Conservation (phyloP, 2,329 filamentous ascomycete species). For the Pseudogymnoascus pannorum region DNA sequence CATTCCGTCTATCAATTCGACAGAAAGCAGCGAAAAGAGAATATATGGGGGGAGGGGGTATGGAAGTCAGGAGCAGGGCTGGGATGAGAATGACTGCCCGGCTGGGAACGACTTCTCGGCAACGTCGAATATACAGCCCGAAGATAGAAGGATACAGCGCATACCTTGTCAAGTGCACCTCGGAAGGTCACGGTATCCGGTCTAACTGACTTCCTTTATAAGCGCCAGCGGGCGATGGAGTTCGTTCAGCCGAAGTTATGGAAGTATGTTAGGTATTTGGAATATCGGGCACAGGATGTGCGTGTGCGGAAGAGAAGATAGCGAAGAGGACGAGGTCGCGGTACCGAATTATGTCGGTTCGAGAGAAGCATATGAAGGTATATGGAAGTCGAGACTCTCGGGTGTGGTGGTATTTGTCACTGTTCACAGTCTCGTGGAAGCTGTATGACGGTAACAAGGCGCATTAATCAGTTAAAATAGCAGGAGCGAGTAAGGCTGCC, state of each 20-base stretch:
- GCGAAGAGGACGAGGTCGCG: neutral
- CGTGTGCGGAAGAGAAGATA: neutral
- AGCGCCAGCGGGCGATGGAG: neutral
- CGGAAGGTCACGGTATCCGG: neutral
- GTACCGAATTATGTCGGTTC: conserved; percentile 1
- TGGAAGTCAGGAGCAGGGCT: neutral
- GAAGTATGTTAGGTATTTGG: conserved; percentile 1
- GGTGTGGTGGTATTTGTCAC: conserved; percentile 7
- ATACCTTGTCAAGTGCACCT: conserved; percentile 7
- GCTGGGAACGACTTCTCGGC: neutral
- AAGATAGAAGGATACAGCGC: neutral
- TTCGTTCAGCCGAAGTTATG: neutral
- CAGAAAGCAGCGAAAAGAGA: neutral
- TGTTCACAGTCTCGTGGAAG: conserved; percentile 1
- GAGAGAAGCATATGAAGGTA: conserved; percentile 6
- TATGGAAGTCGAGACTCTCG: neutral
- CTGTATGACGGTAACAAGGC: conserved; percentile 1
- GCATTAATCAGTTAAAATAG: neutral
- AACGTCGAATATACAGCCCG: conserved; percentile 1
- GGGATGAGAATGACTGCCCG: neutral
- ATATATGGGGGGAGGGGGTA: neutral
- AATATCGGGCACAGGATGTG: neutral
- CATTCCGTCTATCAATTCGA: neutral
- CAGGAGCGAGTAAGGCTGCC: neutral
- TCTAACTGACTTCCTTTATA: conserved; percentile 7